A percentile compares a stretch with the other conserved stretches of the same genome.
Evolutionary conservation across 2,329 filamentous ascomycete species (phyloP).

Genomic region (Colletotrichum truncatum): DNA sequence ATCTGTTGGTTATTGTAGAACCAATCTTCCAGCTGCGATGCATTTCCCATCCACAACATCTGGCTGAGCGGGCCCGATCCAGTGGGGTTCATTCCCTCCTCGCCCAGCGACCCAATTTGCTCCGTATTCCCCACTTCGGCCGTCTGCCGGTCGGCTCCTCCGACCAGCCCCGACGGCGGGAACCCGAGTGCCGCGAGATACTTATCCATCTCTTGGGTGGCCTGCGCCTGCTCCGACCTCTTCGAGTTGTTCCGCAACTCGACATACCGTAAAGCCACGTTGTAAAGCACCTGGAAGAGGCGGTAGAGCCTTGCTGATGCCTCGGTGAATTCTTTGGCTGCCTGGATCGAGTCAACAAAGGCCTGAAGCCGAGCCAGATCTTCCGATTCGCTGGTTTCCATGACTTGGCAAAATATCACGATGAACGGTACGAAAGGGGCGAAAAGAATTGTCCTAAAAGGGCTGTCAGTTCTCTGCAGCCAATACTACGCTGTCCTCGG

Average conservation of each 20-base stretch:
- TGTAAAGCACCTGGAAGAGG: conserved; percentile 67
- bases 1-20: conserved; percentile 49
- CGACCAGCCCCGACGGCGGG: conserved; percentile 26
- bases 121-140: not conserved
- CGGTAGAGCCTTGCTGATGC: conserved; percentile 64
- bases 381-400: conserved; percentile 52
- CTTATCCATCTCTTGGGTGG: conserved; percentile 52
- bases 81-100: not conserved
- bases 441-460: conserved; percentile 53
- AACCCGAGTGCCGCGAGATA: conserved; percentile 64
- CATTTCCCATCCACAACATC: conserved; percentile 47
- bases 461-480: not conserved
- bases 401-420: conserved; percentile 59
- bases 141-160: conserved; percentile 24
- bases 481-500: not conserved
- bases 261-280: conserved; percentile 66
- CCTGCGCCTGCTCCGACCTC: conserved; percentile 43
- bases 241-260: conserved; percentile 55
- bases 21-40: conserved; percentile 47
- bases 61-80: conserved; percentile 33
- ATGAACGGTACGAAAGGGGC: conserved; percentile 64
- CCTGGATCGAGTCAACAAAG: conserved; percentile 60
- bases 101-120: not conserved
- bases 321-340: conserved; percentile 53
- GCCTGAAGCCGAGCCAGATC: conserved; percentile 57